These are phyloP conservation scores for Fusarium transvaalense DNA, from an alignment of 2,329 filamentous ascomycete genomes.

Conservation along the genomic window DNA sequence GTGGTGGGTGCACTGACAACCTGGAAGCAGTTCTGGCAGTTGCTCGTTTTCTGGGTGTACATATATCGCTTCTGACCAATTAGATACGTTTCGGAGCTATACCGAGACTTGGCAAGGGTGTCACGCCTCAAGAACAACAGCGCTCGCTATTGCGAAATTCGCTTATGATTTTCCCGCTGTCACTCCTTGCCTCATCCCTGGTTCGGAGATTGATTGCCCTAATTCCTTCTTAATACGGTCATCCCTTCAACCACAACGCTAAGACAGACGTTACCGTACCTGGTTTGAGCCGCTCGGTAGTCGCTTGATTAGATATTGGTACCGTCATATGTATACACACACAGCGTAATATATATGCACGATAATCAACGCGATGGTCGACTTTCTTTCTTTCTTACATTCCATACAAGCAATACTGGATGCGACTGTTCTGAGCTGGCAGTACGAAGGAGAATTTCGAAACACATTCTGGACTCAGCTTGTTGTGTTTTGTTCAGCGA, in stretches of 20 bases:
- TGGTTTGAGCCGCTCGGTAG: constrained; percentile 23
- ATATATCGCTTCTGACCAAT: constrained; percentile 15
- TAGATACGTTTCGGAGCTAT: constrained; percentile 16
- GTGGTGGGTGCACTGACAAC: neutral
- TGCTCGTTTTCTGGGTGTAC: constrained; percentile 4
- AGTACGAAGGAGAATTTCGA: neutral
- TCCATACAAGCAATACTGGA: neutral
- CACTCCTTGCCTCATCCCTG: constrained; percentile 20
- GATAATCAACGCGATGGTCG: neutral
- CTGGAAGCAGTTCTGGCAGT: neutral
- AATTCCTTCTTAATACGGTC: constrained; percentile 21
- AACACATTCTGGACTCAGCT: constrained; percentile 8
- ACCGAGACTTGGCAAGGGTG: constrained; percentile 34
- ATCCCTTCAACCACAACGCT: constrained; percentile 15
- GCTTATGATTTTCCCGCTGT: constrained; percentile 29
- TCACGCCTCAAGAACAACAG: constrained; percentile 22
- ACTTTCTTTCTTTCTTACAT: neutral
- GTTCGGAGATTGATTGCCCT: constrained; percentile 17
- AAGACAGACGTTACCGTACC: constrained; percentile 16
- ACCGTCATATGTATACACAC: neutral
- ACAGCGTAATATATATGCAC: neutral
- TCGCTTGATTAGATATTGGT: neutral
- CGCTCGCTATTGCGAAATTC: constrained; percentile 34
- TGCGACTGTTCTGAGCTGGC: neutral
- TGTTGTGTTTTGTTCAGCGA: constrained; percentile 8